Base-by-base conservation (phyloP, 176 grass and related monocot genomes). In the Aegilops sharonensis region DNA sequence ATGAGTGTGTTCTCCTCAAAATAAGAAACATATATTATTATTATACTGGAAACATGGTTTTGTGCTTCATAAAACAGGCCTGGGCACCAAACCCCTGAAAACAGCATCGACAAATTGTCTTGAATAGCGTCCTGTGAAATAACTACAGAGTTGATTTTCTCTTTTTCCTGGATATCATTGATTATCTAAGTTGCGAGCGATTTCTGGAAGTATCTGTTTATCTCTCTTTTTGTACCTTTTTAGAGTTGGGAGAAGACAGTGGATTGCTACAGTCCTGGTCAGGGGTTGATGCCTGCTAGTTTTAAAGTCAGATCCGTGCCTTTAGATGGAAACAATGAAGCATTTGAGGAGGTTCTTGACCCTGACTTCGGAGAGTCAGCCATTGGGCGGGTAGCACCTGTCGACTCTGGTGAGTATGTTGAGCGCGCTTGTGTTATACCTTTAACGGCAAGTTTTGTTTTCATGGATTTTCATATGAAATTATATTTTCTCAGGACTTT, bases 181-280 rank as follows among this genome's bases (percentile, higher is more conserved):
- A 47, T 72, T 77, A 81, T 37, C 18, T 35, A 14, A 34, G 39
- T 84, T 57, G 37, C 13, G 5, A 67, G 9, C 11, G 52, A 17
- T 77, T 23, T 68, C 66, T 48, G 75, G 11, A 81, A 72, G 4
- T 73, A 50, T 81, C 45, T 30, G 10, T 50, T 87, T 75, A 77
- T 56, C 74, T 12, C 27, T 60, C 57, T 56, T 34, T 30, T 20
- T 68, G 57, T 40, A 66, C 11, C 69, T 12, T 83, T 39, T 72
- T 72, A 96, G 97, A 99, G 97, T 76, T 99, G 94, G 97, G 94
- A 96, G 85, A 99, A 96, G 77, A 99, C 97, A 5, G 93, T 98
- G 66, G 97, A 95, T 88, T 99, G 87, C 87, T 96, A 99, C 84
- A 94, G 97, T 84, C 92, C 97, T 72, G 92, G 94, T 68, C 97